Conservation (phyloP, 345 rosid genomes). For the Aquilaria sinensis region DNA sequence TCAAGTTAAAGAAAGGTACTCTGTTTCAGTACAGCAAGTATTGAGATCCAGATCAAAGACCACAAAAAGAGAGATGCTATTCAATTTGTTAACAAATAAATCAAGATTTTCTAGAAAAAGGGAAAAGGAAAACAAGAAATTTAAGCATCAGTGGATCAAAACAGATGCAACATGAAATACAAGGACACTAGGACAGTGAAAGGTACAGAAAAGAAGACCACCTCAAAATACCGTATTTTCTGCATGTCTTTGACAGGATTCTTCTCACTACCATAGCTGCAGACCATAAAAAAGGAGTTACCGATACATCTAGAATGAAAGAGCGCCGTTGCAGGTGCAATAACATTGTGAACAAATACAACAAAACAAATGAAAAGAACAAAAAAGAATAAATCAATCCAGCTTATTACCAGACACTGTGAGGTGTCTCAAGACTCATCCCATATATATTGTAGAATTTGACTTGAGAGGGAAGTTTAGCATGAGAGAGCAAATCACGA, state of each 20-base stretch:
- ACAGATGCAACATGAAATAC: neutral
- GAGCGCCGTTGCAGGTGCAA: neutral
- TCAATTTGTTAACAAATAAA: neutral
- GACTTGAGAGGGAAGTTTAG: constrained; percentile 78
- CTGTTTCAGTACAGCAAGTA: neutral
- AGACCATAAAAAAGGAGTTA: constrained; percentile 13
- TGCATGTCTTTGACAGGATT: constrained; percentile 57
- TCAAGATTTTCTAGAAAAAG: no score
- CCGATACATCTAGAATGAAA: neutral
- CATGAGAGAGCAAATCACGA: constrained; percentile 33
- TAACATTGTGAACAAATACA: constrained; percentile 1
- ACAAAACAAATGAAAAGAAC: constrained; percentile 12
- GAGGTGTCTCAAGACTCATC: constrained; percentile 81
- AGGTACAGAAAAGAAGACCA: constrained; percentile 18
- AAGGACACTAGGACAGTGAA: neutral
- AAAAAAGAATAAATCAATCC: neutral
- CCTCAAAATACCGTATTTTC: constrained; percentile 59
- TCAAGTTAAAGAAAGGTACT: constrained; percentile 8
- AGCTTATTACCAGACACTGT: constrained; percentile 63
- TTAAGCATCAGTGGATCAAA: neutral
- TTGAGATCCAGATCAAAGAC: neutral
- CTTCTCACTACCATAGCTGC: constrained; percentile 87
- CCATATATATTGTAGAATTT: constrained; percentile 94
- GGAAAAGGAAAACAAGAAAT: neutral
- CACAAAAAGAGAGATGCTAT: neutral